Evolutionary conservation across 345 rosid genomes (phyloP), one percentile per base, ranked within the genome.

Genomic region (Salix purpurea): DNA sequence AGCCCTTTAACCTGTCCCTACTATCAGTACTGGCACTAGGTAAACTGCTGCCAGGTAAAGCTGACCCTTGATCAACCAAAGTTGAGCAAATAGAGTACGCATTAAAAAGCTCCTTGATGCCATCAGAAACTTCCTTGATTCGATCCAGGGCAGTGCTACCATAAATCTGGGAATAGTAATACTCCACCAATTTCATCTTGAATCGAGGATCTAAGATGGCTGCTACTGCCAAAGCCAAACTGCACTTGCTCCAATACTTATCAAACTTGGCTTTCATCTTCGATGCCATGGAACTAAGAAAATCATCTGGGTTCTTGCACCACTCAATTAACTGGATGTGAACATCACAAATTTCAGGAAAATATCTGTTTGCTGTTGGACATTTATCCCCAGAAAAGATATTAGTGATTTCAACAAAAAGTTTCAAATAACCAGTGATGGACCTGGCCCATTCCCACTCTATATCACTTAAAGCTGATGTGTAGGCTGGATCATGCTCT

Each of bases 121-220:
- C 93, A 77, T 90, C 93, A 3, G 90, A 87, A 65, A 93, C 91
- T 83, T 90, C 96, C 82, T 95, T 95, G 83, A 91, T 89, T 52
- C 90, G 85, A 69, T 93, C 97, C 73, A 89, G 84, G 74, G 97
- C 93, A 21, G 94, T 90, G 76, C 96, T 95, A 30, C 97, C 99
- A 79, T 95, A 93, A 67, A 92, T 95, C 85, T 95, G 94, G 34
- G 94, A 90, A 82, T 91, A 95, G 79, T 90, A 95, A 81, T 93
- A 92, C 81, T 95, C 99, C 75, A 95, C 97, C 85, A 92, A 71
- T 86, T 93, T 93, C 94, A 93, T 87, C 88, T 95, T 95, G 83
- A 89, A 95, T 80, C 98, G 86, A 2, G 99, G 98, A 86, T 95
- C 99, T 78, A 94, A 87, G 75, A 92, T 91, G 23, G 96, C 97